Evolutionary conservation across 768 basidiomycete species (phyloP).

Genomic region (Leccinum olivaceopallidum): DNA sequence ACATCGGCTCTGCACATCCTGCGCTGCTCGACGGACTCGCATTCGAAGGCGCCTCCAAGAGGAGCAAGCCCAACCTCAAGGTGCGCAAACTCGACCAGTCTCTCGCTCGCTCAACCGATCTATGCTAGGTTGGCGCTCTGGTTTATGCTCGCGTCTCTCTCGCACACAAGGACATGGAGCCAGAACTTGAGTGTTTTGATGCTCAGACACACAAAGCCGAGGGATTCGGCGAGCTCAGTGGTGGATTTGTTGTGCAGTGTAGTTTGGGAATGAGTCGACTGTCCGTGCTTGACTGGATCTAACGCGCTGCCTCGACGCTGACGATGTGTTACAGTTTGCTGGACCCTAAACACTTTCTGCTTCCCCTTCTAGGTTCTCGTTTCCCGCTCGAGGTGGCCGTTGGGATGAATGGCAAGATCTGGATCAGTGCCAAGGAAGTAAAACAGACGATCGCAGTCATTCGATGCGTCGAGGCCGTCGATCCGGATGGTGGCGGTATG

Average conservation of each 20-base stretch:
- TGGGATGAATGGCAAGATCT: constrained; percentile 90
- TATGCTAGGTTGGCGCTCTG: constrained; percentile 76
- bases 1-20: constrained; percentile 86
- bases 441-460: constrained; percentile 73
- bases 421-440: constrained; percentile 77
- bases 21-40: constrained; percentile 88
- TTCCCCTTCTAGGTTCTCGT: constrained; percentile 74
- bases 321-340: constrained; percentile 55
- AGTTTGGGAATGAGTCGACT: constrained; percentile 84
- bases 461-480: constrained; percentile 80
- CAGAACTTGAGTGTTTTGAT: constrained; percentile 96
- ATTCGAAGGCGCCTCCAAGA: constrained; percentile 94
- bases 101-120: constrained; percentile 9
- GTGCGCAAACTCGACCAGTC: constrained; percentile 38
- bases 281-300: constrained; percentile 46
- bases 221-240: constrained; percentile 92
- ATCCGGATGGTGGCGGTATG: constrained; percentile 71
- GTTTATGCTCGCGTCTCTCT: constrained; percentile 92
- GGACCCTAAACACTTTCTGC: constrained; percentile 77
- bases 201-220: constrained; percentile 90
- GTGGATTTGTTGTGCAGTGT: constrained; percentile 79
- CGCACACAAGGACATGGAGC: constrained; percentile 97
- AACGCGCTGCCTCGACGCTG: constrained; percentile 5
- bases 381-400: constrained; percentile 89
- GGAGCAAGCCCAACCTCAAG: constrained; percentile 93